Percentiles rank a stretch among this genome's conserved stretches.
Evolutionary conservation across 768 basidiomycete species (phyloP).

Genomic region (Podaxis carcinomalis): DNA sequence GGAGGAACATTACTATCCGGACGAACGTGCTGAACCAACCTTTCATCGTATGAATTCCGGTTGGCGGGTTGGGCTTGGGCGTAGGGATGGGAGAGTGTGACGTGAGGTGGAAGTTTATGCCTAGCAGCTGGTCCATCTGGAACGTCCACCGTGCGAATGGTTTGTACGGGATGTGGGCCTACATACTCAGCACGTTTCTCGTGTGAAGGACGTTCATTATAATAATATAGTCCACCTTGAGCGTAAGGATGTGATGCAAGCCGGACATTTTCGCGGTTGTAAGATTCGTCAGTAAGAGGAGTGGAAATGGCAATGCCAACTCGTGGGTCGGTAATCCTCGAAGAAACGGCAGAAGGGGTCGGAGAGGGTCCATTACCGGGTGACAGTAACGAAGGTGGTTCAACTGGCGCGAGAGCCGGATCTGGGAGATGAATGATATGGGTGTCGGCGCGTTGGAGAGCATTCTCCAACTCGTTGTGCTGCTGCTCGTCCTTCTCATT

Average conservation of each 20-base stretch:
- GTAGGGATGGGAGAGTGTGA: constrained; percentile 38
- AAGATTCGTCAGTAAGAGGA: constrained; percentile 24
- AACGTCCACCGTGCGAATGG: constrained; percentile 1
- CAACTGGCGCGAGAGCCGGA: constrained; percentile 31
- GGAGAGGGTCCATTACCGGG: constrained; percentile 6
- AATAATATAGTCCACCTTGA: constrained; percentile 31
- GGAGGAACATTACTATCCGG: constrained; percentile 35
- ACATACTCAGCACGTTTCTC: constrained; percentile 27
- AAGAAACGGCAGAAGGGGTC: constrained; percentile 22
- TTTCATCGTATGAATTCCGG: constrained; percentile 28
- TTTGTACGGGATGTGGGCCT: constrained; percentile 27
- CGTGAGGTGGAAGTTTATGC: constrained; percentile 34
- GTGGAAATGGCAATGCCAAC: constrained; percentile 36
- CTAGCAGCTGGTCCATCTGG: constrained; percentile 19
- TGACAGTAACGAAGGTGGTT: constrained; percentile 12
- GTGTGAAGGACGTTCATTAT: neutral
- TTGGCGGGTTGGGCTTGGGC: constrained; percentile 29
- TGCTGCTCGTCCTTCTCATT: constrained; percentile 20
- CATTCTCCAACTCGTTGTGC: constrained; percentile 31
- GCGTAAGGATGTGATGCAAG: constrained; percentile 48
- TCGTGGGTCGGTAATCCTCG: constrained; percentile 25
- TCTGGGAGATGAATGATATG: constrained; percentile 39
- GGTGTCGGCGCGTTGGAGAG: constrained; percentile 34
- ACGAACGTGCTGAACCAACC: constrained; percentile 27
- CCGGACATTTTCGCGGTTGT: constrained; percentile 26